Conservation (phyloP, 768 basidiomycete genomes). For the Tulasnella calospora region DNA sequence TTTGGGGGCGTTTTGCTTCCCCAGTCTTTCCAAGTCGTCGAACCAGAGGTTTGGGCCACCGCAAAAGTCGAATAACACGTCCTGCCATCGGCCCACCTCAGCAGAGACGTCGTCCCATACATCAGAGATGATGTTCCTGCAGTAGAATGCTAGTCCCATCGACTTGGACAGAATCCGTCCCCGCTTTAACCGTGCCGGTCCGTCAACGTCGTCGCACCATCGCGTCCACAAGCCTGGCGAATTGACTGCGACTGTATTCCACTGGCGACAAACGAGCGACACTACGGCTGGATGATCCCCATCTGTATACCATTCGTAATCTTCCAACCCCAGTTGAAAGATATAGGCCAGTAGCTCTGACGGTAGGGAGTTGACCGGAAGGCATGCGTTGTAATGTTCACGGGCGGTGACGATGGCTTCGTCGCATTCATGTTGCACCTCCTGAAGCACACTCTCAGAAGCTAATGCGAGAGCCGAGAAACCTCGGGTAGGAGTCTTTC, state of each 20-base stretch:
- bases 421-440: too few species aligned
- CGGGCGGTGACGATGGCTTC: neutral
- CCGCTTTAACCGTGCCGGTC: neutral
- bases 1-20: neutral
- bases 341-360: neutral
- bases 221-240: neutral
- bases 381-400: neutral
- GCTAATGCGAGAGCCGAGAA: too few species aligned
- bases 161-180: neutral
- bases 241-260: neutral
- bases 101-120: neutral
- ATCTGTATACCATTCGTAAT: too few species aligned
- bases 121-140: neutral
- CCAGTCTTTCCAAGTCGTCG: neutral
- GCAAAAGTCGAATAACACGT: neutral
- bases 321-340: neutral
- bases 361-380: neutral
- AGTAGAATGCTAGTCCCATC: neutral
- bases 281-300: neutral
- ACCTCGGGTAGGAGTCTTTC: too few species aligned
- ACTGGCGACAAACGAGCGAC: neutral
- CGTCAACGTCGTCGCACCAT: neutral
- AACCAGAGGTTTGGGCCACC: neutral
- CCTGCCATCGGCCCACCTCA: neutral
- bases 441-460: too few species aligned